Evolutionary conservation across 148 eudicot genomes (phyloP).

Genomic region (Cornus suecica): DNA sequence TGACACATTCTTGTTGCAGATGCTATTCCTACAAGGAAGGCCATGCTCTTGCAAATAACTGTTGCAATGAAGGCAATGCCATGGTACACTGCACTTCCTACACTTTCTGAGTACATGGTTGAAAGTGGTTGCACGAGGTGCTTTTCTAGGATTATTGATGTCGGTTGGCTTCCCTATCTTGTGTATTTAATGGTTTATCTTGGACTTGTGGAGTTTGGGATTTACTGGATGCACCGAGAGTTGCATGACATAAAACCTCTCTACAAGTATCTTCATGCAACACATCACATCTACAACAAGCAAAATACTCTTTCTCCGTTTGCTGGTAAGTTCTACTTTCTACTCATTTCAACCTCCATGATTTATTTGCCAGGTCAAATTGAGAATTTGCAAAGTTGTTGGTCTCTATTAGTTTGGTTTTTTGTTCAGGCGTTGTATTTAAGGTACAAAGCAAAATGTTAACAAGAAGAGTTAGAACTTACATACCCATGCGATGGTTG

Average conservation of each 20-base stretch:
- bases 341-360: slow-evolving; percentile 8
- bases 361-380: not conserved
- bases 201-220: slow-evolving; percentile 70
- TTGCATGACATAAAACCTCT: slow-evolving; percentile 87
- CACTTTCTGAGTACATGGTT: slow-evolving; percentile 62
- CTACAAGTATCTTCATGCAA: slow-evolving; percentile 85
- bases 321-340: slow-evolving; percentile 56
- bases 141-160: slow-evolving; percentile 53
- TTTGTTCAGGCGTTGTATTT: not conserved
- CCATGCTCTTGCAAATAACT: slow-evolving; percentile 73
- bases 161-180: slow-evolving; percentile 51
- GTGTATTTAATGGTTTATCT: slow-evolving; percentile 45
- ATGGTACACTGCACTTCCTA: slow-evolving; percentile 59
- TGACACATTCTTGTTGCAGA: slow-evolving; percentile 37
- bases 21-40: slow-evolving; percentile 63
- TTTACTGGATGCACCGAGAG: slow-evolving; percentile 86
- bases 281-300: slow-evolving; percentile 97
- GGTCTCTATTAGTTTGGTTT: not conserved
- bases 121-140: slow-evolving; percentile 82
- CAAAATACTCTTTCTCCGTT: slow-evolving; percentile 95
- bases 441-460: not conserved
- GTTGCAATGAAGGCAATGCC: slow-evolving; percentile 97
- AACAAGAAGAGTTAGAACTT: not conserved
- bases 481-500: too few relatives aligned
- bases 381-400: not conserved